Evolutionary conservation across 495 filamentous ascomycete species (phyloP), one percentile per base, ranked within the genome.

Genomic region (Parachaetomium inaequale): DNA sequence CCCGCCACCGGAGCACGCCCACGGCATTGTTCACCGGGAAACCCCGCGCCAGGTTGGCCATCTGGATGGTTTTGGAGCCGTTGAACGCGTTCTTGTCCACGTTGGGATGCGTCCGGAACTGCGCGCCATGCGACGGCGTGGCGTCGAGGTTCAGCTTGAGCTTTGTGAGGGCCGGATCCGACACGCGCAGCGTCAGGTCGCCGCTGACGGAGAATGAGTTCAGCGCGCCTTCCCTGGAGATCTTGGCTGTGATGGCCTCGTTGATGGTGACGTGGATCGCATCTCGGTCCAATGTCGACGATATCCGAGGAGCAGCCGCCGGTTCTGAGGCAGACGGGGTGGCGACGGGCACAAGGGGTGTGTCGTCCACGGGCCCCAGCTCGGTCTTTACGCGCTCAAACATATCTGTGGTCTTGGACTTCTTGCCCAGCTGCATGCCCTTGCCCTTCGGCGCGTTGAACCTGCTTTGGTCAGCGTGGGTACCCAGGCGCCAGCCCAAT

Each of bases 401-500:
- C 82, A 97, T 96, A 75, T 94, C 90, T 15, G 90, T 94, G 31
- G 89, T 90, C 80, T 96, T 96, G 36, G 91, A 96, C 77, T 98
- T 98, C 82, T 96, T 96, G 75, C 94, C 95, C 42, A 98, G 78
- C 74, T 97, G 93, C 94, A 98, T 97, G 55, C 94, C 94, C 77
- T 98, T 98, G 61, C 92, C 91, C 72, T 93, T 92, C 38, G 86
- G 84, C 29, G 89, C 85, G 50, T 87, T 72, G 34, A 79, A 74
- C 69, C 78, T 76, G 56, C 2, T n/a, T 36, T 17, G 11, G 66
- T 74, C 58, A 75, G 72, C 54, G 42, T 54, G 47, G 15, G 2
- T 34, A 11, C 40, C 8, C 42, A 28, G 15, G 34, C 17, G 12
- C 5, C 21, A 31, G 29, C 14, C 28, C 14, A 32, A 8, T 15